Evolutionary conservation across 1,139 yeast genomes (phyloP), one percentile per base, ranked within the genome.

Genomic region (Geotrichum siamense): DNA sequence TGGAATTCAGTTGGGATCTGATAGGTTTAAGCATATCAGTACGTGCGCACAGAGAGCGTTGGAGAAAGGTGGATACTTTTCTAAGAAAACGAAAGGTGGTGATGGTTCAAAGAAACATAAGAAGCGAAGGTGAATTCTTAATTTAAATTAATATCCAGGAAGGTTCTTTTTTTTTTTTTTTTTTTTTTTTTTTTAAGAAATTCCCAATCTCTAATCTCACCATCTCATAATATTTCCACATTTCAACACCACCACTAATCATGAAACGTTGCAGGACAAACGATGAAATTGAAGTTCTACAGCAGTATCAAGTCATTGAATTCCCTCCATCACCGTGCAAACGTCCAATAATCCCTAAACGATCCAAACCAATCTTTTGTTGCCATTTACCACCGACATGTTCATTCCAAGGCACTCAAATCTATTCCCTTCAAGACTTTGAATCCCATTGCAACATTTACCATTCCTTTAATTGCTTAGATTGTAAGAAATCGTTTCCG

Each of bases 1-100:
- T 17, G 97, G 97, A 6, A 70, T 73, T 0, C 93, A 81, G 52
- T 64, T 89, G 16, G 97, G 97, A 0, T 87, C 96, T 0, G 94
- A 84, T 58, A 41, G 68, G 51, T 89, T 87, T 67, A 83, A 81
- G 55, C 96, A 85, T 59, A 86, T 87, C 45, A 85, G 84, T 54
- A 70, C 86, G 2, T 79, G 85, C 1, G 87, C 95, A 0, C 70
- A 94, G 54, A 87, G 83, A 44, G 94, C 85, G 0, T 70, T 87
- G 2, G 62, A 80, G 1, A 73, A 68, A 44, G 86, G 82, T 1
- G 75, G 74, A 0, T 73, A 77, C 51, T 47, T 43, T 35, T 29
- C 21, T 3, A 41, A 46, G 19, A 42, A 39, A 23, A 46, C 28
- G 19, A 3, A 20, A 16, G 32, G 32, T 9, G 28, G 31, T 25